Conservation (phyloP, 2,329 filamentous ascomycete species). For the Pseudogymnoascus sp. region DNA sequence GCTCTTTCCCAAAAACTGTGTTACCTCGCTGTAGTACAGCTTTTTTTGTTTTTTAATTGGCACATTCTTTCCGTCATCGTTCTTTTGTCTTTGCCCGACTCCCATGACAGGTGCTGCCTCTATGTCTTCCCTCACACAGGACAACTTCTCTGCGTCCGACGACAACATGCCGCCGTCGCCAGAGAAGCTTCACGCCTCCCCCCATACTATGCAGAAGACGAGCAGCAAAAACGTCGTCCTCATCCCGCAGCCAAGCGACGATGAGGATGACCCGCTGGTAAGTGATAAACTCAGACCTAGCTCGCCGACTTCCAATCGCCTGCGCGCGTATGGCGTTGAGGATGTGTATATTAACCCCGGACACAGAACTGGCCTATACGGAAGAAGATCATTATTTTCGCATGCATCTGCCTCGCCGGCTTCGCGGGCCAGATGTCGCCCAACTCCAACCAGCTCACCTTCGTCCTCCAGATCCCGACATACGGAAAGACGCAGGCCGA, state of each 20-base stretch:
- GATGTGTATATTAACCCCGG: neutral
- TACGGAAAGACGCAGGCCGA: constrained; percentile 2
- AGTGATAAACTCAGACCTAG: constrained; percentile 5
- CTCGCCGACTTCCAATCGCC: neutral
- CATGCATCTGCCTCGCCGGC: neutral
- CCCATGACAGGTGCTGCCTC: neutral
- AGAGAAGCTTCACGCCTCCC: constrained; percentile 4
- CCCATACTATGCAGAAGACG: neutral
- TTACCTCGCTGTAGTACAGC: neutral
- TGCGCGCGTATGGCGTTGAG: neutral
- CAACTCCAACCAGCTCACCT: constrained; percentile 8
- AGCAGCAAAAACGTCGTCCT: constrained; percentile 26
- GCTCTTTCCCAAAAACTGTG: neutral
- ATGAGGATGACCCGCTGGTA: constrained; percentile 39
- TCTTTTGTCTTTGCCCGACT: neutral
- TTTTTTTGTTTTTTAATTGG: neutral
- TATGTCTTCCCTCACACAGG: neutral
- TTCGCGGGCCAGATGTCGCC: constrained; percentile 7
- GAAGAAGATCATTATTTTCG: constrained; percentile 7
- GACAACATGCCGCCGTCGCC: neutral
- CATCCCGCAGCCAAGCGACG: constrained; percentile 38
- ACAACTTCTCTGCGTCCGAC: neutral
- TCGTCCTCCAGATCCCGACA: constrained; percentile 3
- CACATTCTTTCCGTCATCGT: neutral
- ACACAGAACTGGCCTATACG: constrained; percentile 4